Base-by-base conservation (phyloP, 805 yeast species). In the Yamadazyma sp. region DNA sequence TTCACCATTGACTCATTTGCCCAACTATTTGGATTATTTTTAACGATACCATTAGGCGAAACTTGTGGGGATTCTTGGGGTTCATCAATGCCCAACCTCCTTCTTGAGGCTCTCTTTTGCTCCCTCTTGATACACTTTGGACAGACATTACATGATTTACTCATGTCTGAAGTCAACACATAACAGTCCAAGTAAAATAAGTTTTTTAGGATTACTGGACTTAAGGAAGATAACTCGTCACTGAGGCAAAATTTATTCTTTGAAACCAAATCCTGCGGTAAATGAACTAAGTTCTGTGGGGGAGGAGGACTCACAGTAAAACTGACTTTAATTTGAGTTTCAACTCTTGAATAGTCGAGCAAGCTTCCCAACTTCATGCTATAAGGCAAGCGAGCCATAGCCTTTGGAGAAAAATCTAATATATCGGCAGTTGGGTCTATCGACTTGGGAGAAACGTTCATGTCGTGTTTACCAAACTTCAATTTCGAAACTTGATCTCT, bases 101-200 rank as follows among this genome's bases (percentile, higher is more conserved):
- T 79, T 59, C 99, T 78, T 23, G 91, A 82, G 1, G 98, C 98
- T 51, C 99, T 75, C 61, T 93, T 88, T 53, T 88, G 82, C 57
- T 91, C 99, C 54, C 99, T 75, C 60, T 89, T 84, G 54, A 90
- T 80, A 70, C 99, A 91, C 52, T 95, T 79, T 16, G 80, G 56
- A 65, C 99, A 91, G 50, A 88, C 89, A 51, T 80, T 79, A 49
- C 95, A 86, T 16, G 75, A 67, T 38, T 53, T 61, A 23, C 47
- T 48, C 38, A 60, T 50, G 44, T 61, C 73, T 15, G 86, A 73
- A 6, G 82, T 76, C 38, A 89, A 68, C n/a, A 89, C 91, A 57
- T 77, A 84, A 1, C 95, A 80, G 45, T 91, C 96, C 53, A 91
- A 66, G 55, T 67, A 80, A 23, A 85, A 62, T 55, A 82, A 59